Conservation (phyloP, 164 flowering plant species). For the Aristolochia contorta region DNA sequence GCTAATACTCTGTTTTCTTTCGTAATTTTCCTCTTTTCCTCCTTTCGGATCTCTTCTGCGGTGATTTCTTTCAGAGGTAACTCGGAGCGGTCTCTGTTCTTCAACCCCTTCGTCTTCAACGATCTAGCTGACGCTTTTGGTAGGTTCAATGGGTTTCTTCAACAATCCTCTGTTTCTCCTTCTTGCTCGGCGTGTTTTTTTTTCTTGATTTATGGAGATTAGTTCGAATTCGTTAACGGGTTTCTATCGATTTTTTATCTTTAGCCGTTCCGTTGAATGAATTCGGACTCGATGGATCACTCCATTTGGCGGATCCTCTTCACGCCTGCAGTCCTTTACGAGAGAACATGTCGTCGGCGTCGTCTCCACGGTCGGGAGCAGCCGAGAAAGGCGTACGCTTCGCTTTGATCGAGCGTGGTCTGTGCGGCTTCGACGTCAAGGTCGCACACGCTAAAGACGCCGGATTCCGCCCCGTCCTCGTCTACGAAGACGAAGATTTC, state of each 20-base stretch:
- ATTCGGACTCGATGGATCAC: constrained; percentile 37
- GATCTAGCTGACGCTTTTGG: constrained; percentile 41
- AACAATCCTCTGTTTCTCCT: too few species aligned
- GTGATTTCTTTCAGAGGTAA: constrained; percentile 16
- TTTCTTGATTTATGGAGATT: too few species aligned
- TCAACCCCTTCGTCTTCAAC: constrained; percentile 22
- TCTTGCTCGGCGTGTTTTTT: too few species aligned
- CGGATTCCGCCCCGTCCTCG: constrained; percentile 43
- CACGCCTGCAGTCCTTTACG: constrained; percentile 38
- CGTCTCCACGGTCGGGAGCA: too few species aligned
- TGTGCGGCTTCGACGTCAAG: constrained; percentile 44
- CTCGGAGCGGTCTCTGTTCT: not conserved
- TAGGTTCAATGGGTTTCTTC: too few species aligned
- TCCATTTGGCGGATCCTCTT: constrained; percentile 36
- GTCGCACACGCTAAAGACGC: constrained; percentile 35
- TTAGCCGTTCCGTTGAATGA: constrained; percentile 28
- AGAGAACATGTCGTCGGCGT: constrained; percentile 1
- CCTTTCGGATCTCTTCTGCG: constrained; percentile 14
- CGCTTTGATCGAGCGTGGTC: constrained; percentile 44
- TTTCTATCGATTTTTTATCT: constrained; percentile 1
- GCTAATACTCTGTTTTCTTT: not conserved
- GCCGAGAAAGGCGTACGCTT: constrained; percentile 13
- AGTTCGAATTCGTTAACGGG: too few species aligned
- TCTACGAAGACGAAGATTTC: constrained; percentile 34
- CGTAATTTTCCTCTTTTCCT: constrained; percentile 9